Percentiles rank a stretch among this genome's conserved stretches.
Conservation (phyloP, 371 early-diverging fungal species). For the Actinomucor elegans region DNA sequence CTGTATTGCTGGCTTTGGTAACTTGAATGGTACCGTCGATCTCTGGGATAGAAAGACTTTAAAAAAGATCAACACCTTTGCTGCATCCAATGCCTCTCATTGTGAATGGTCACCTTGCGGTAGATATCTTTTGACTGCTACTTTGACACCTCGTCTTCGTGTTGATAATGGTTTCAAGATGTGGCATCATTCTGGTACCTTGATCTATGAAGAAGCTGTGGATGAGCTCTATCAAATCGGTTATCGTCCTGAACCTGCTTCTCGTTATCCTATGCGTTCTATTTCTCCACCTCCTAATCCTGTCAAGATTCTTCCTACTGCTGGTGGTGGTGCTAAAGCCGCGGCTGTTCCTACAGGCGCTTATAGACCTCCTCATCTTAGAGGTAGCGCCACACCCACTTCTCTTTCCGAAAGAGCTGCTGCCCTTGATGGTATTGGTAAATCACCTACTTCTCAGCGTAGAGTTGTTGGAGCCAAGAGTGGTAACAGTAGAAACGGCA, state of each 20-base stretch:
- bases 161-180: slow-evolving; percentile 97
- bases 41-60: slow-evolving; percentile 88
- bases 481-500: slow-evolving; percentile 8
- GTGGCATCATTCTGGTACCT: slow-evolving; percentile 92
- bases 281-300: slow-evolving; percentile 67
- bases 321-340: slow-evolving; percentile 35
- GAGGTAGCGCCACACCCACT: slow-evolving; percentile 55
- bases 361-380: slow-evolving; percentile 80
- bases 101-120: slow-evolving; percentile 95
- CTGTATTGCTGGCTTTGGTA: slow-evolving; percentile 93
- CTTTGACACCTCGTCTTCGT: slow-evolving; percentile 89
- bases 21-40: slow-evolving; percentile 91
- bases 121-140: slow-evolving; percentile 88
- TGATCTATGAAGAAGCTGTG: slow-evolving; percentile 72
- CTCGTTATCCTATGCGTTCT: slow-evolving; percentile 67
- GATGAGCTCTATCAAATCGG: slow-evolving; percentile 88
- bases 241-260: slow-evolving; percentile 69
- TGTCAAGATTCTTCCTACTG: slow-evolving; percentile 33
- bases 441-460: slow-evolving; percentile 25
- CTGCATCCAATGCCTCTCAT: slow-evolving; percentile 80
- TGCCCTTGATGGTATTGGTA: slow-evolving; percentile 31
- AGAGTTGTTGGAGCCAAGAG: slow-evolving; percentile 37
- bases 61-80: slow-evolving; percentile 76
- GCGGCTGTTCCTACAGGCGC: slow-evolving; percentile 58
- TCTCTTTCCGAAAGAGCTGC: slow-evolving; percentile 43